A percentile compares a stretch with the other conserved stretches of the same genome.
These are phyloP conservation scores for Cetraspora pellucida DNA, from an alignment of 192 early-diverging fungal genomes.

Conservation along the genomic window DNA sequence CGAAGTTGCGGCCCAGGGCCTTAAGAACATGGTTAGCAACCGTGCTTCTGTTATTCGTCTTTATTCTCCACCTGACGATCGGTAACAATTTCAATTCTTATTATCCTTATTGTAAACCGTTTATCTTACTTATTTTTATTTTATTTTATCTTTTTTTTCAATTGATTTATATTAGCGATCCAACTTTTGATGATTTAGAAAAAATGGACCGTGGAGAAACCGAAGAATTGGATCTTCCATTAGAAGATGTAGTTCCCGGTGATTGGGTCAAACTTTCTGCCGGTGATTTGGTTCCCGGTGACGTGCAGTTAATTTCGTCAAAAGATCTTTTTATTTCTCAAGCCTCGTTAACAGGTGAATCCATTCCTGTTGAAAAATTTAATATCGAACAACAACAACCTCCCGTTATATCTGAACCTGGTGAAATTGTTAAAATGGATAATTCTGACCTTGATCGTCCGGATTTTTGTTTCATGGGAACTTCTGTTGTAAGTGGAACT, in stretches of 20 bases:
- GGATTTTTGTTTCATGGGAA: slow-evolving; percentile 48
- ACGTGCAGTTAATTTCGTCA: slow-evolving; percentile 45
- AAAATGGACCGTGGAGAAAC: slow-evolving; percentile 33
- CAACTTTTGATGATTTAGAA: slow-evolving; percentile 38
- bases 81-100: not conserved
- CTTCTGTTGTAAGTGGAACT: slow-evolving; percentile 51
- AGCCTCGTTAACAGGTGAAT: slow-evolving; percentile 51
- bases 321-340: slow-evolving; percentile 56
- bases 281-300: slow-evolving; percentile 49
- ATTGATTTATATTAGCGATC: slow-evolving; percentile 34
- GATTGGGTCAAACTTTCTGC: slow-evolving; percentile 50
- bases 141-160: not conserved
- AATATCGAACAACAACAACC: slow-evolving; percentile 23
- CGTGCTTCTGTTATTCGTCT: slow-evolving; percentile 42
- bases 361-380: slow-evolving; percentile 52
- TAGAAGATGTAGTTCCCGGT: slow-evolving; percentile 50
- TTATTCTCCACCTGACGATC: slow-evolving; percentile 38
- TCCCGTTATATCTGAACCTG: slow-evolving; percentile 25
- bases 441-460: slow-evolving; percentile 40
- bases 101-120: not conserved
- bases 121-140: not conserved
- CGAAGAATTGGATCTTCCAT: slow-evolving; percentile 39
- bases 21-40: slow-evolving; percentile 44
- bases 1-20: slow-evolving; percentile 29
- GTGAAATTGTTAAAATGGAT: not conserved